A percentile compares a stretch with the other conserved stretches of the same genome.
Conservation (phyloP, 192 early-diverging fungal genomes). For the Backusella tuberculispora region DNA sequence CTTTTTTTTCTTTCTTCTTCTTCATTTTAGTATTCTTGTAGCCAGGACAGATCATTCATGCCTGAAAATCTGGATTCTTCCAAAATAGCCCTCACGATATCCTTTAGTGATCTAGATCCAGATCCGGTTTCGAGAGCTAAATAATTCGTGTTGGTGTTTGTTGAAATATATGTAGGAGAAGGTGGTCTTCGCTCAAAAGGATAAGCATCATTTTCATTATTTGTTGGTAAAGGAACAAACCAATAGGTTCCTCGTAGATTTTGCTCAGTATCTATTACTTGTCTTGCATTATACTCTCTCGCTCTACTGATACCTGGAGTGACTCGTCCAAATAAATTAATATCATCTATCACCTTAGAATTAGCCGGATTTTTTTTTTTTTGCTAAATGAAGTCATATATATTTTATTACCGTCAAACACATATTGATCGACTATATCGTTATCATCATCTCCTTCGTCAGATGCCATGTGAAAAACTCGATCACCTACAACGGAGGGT, state of each 20-base stretch:
- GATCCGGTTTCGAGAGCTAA: neutral
- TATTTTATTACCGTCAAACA: neutral
- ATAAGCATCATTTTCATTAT: neutral
- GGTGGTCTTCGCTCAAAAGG: neutral
- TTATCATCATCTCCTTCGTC: neutral
- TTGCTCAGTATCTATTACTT: neutral
- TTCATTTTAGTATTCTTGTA: slow-evolving; percentile 27
- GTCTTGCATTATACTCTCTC: neutral
- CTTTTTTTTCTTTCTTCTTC: neutral
- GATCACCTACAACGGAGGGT: neutral
- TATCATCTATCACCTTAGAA: neutral
- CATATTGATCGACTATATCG: neutral
- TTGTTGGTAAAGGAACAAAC: neutral
- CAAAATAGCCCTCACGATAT: slow-evolving; percentile 29
- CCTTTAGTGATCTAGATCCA: slow-evolving; percentile 8
- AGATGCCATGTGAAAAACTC: neutral
- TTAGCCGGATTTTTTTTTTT: neutral
- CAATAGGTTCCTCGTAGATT: neutral
- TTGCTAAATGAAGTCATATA: too few species aligned
- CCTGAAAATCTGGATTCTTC: slow-evolving; percentile 30
- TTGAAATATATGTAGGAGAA: neutral
- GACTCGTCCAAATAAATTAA: neutral
- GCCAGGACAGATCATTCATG: slow-evolving; percentile 33
- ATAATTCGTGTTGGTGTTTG: neutral
- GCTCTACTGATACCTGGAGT: neutral